These are phyloP conservation scores for Saccharomycopsis crataegensis DNA, from an alignment of 1,139 yeast species.

Conservation along the genomic window DNA sequence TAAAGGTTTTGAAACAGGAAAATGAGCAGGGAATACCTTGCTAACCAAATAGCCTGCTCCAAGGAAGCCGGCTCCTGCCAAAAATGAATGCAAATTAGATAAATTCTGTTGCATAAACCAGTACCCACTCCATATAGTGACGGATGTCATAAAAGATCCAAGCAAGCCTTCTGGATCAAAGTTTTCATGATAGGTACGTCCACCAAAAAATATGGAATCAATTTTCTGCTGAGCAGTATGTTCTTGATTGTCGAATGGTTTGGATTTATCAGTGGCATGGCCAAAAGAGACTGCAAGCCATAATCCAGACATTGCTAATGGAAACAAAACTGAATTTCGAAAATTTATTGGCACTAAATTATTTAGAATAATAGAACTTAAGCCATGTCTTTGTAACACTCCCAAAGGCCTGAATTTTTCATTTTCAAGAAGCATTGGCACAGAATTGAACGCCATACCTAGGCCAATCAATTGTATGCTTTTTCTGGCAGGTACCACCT, in stretches of 20 bases:
- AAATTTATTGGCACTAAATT: conserved; percentile 21
- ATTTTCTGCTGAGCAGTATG: conserved; percentile 29
- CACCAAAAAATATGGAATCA: conserved; percentile 25
- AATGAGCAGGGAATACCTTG: conserved; percentile 25
- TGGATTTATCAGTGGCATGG: conserved; percentile 23
- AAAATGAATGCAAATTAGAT: conserved; percentile 22
- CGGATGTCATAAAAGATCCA: conserved; percentile 29
- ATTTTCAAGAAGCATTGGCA: conserved; percentile 20
- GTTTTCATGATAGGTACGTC: conserved; percentile 24
- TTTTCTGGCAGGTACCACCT: conserved; percentile 20
- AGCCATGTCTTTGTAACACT: conserved; percentile 32
- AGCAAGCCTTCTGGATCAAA: conserved; percentile 33
- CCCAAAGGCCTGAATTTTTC: conserved; percentile 28
- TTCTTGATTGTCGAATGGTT: conserved; percentile 26
- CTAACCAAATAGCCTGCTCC: conserved; percentile 26
- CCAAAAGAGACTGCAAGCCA: conserved; percentile 27
- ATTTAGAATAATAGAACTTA: conserved; percentile 26
- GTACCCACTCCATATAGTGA: conserved; percentile 31
- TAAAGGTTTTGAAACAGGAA: conserved; percentile 30
- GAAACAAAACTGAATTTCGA: conserved; percentile 1
- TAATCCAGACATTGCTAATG: conserved; percentile 21
- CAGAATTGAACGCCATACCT: conserved; percentile 29
- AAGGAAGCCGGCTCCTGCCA: conserved; percentile 26
- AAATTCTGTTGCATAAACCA: conserved; percentile 25
- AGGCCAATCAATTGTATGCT: conserved; percentile 28